Percentiles rank a stretch among this genome's conserved stretches.
phyloP scores from a whole-genome alignment of 116 monocot genomes.

The Phalaenopsis hybrid region DNA sequence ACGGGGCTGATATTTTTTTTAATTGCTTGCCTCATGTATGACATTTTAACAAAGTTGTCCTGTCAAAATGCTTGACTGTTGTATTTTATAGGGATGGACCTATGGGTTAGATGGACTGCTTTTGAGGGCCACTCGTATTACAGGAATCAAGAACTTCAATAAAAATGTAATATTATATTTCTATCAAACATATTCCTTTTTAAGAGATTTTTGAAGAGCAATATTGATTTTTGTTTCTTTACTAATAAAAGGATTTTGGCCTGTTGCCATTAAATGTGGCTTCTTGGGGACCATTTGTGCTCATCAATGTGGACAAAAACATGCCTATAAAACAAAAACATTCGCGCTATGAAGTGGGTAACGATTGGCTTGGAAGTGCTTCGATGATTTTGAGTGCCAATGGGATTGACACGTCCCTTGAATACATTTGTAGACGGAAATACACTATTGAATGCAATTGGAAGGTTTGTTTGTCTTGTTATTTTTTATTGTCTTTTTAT shows the following conservation, averaged over 20 bases:
- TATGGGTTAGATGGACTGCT: slow-evolving; percentile 79
- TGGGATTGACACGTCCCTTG: slow-evolving; percentile 50
- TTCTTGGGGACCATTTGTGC: slow-evolving; percentile 82
- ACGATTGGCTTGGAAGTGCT: slow-evolving; percentile 74
- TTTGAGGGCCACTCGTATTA: slow-evolving; percentile 67
- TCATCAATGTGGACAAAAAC: slow-evolving; percentile 35
- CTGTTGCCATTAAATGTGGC: slow-evolving; percentile 65
- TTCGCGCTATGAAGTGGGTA: slow-evolving; percentile 18
- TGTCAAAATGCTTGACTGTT: background rate
- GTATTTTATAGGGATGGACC: slow-evolving; percentile 64
- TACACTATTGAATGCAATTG: slow-evolving; percentile 83
- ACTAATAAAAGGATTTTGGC: slow-evolving; percentile 53
- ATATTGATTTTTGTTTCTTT: slow-evolving; percentile 7
- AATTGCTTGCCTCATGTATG: background rate
- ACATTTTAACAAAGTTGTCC: background rate
- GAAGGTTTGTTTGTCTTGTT: slow-evolving; percentile 52
- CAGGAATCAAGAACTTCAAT: slow-evolving; percentile 74
- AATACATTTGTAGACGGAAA: slow-evolving; percentile 62
- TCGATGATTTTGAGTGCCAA: slow-evolving; percentile 51
- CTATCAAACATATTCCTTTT: background rate
- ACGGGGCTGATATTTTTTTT: background rate
- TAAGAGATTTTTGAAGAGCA: background rate
- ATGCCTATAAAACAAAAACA: slow-evolving; percentile 8
- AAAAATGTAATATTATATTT: slow-evolving; percentile 25
- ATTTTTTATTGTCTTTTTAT: too few species aligned